Base-by-base conservation (phyloP, 768 basidiomycete species). In the Amylocystis lapponica region DNA sequence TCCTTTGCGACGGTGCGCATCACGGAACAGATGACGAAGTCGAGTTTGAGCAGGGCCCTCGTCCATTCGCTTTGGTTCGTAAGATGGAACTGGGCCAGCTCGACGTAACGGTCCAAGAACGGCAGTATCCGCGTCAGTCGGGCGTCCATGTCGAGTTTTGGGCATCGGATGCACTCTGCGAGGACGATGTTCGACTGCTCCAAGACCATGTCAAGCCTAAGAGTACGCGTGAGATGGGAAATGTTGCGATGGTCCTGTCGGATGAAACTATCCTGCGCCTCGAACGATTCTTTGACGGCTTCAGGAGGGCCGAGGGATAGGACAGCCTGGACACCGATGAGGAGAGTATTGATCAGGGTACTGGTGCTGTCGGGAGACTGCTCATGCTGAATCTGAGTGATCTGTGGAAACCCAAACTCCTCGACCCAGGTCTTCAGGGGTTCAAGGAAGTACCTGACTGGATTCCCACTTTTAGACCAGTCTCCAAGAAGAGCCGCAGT, bases 41-140 rank as follows among this genome's bases (percentile, higher is more conserved):
- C 71, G 46, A 98, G 70, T 64, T 97, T 98, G 74, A 94, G 86
- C 14, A 89, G 62, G 11, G 87, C 66, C 57, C 83, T 79, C 14
- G 79, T 79, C 81, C 87, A 91, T 31, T 72, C 66, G 19, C 70
- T 67, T 39, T 80, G 77, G 10, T 65, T 61, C 2, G 62, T 51
- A n/a, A 95, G 62, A 40, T 87, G 76, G 30, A 72, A 70, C 23
- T 72, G 64, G 19, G 74, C 74, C 12, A 91, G 68, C 16, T 66
- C 54, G 8, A 75, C 51, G 60, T 90, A 93, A 19, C 65, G 62
- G 3, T 77, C 64, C 19, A 95, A 59, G 76, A 96, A 96, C 1
- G 94, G 91, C 8, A 83, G 50, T n/a, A 81, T 48, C 50, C 75
- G 66, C 54, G 63, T 65, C 33, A 80, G 48, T 36, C 57, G 57